Percentiles rank a stretch among this genome's conserved stretches.
Evolutionary conservation across 495 filamentous ascomycete genomes (phyloP).

Genomic region (Hapsidospora chrysogenum): DNA sequence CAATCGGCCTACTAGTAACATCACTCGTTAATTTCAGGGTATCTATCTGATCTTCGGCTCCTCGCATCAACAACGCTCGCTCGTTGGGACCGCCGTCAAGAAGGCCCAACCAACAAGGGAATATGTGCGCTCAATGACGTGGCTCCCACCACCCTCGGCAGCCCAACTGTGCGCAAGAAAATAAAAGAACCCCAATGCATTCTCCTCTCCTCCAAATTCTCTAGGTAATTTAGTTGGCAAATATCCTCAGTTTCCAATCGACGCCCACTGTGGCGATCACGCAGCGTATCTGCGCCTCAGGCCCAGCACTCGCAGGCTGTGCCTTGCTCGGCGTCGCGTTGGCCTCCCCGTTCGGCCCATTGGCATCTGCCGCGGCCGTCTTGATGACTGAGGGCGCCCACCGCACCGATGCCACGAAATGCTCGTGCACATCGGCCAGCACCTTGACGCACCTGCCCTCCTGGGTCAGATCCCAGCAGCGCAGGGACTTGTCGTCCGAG

Average conservation of each 20-base stretch:
- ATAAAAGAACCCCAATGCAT: too few relatives aligned
- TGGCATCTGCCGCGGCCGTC: slow-evolving; percentile 22
- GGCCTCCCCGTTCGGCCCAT: slow-evolving; percentile 31
- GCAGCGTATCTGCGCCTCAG: slow-evolving; percentile 35
- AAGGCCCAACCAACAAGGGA: too few relatives aligned
- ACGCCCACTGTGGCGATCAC: slow-evolving; percentile 48
- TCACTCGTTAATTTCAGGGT: not conserved
- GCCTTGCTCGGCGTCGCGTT: slow-evolving; percentile 32
- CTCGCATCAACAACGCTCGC: not conserved
- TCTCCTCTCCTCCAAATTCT: not conserved
- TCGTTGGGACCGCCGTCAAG: not conserved
- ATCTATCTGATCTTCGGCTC: not conserved
- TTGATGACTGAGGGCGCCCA: slow-evolving; percentile 81
- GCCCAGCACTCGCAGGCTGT: slow-evolving; percentile 10
- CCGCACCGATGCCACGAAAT: slow-evolving; percentile 74
- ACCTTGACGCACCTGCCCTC: slow-evolving; percentile 82
- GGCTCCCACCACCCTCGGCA: too few relatives aligned
- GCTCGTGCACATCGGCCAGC: slow-evolving; percentile 60
- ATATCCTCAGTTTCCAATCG: slow-evolving; percentile 42
- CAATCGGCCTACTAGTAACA: too few relatives aligned
- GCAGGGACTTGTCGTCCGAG: slow-evolving; percentile 77
- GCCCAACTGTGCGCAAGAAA: too few relatives aligned
- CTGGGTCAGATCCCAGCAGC: slow-evolving; percentile 90
- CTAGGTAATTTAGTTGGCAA: slow-evolving; percentile 31
- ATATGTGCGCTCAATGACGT: too few relatives aligned